Evolutionary conservation across 352 stramenopile species (phyloP).

Genomic region (Phytophthora agathidicida): DNA sequence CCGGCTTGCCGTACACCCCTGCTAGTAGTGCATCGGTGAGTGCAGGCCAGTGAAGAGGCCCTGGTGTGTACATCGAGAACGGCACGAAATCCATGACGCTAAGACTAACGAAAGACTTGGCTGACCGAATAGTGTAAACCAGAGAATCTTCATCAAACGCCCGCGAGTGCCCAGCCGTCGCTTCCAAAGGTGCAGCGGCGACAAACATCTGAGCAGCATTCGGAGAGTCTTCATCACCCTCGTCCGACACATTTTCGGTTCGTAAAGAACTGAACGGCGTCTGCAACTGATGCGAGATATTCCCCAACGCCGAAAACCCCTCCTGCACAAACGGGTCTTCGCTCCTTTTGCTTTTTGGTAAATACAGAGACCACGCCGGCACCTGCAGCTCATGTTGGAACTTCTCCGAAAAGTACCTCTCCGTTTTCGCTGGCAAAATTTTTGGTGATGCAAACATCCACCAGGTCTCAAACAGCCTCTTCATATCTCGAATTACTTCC

Average conservation of each 20-base stretch:
- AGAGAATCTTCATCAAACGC: conserved; percentile 76
- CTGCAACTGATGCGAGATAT: conserved; percentile 63
- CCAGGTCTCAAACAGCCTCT: conserved; percentile 76
- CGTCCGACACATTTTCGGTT: neutral
- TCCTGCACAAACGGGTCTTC: conserved; percentile 59
- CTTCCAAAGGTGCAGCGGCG: conserved; percentile 65
- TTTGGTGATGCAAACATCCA: conserved; percentile 61
- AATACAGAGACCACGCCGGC: conserved; percentile 61
- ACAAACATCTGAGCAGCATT: conserved; percentile 55
- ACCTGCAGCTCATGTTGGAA: conserved; percentile 68
- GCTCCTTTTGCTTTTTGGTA: conserved; percentile 35
- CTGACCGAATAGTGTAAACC: conserved; percentile 75
- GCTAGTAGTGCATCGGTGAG: conserved; percentile 68
- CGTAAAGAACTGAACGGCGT: conserved; percentile 20
- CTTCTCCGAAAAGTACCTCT: conserved; percentile 55
- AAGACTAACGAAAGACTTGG: conserved; percentile 56
- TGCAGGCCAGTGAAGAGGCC: conserved; percentile 67
- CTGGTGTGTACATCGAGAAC: conserved; percentile 72
- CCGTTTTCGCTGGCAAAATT: conserved; percentile 34
- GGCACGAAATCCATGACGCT: conserved; percentile 87
- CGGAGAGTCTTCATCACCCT: neutral
- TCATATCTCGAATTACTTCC: conserved; percentile 53
- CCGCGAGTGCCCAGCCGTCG: conserved; percentile 49
- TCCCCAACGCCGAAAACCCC: conserved; percentile 46
- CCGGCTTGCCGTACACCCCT: conserved; percentile 57